phyloP scores from a whole-genome alignment of 2,329 filamentous ascomycete species.

The Penicillium oxalicum region DNA sequence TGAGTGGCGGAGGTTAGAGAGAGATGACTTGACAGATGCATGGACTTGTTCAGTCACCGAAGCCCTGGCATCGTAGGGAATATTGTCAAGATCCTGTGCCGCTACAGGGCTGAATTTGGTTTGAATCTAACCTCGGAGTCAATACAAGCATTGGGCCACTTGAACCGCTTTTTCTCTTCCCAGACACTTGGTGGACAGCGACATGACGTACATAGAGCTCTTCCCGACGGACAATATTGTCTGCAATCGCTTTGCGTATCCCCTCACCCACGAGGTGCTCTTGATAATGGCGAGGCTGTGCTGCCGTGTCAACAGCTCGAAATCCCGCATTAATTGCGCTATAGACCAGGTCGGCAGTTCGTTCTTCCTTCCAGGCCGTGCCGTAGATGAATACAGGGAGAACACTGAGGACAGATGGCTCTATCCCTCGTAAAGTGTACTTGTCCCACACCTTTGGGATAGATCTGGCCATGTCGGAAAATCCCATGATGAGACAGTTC shows the following conservation, averaged over 20 bases:
- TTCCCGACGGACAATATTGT: slow-evolving; percentile 52
- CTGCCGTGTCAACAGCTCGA: slow-evolving; percentile 68
- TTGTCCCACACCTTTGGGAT: slow-evolving; percentile 28
- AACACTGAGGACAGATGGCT: slow-evolving; percentile 18
- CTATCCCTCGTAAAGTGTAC: slow-evolving; percentile 24
- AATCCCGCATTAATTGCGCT: slow-evolving; percentile 64
- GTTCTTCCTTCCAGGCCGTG: slow-evolving; percentile 77
- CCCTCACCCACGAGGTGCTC: slow-evolving; percentile 65
- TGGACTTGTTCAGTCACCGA: slow-evolving; percentile 60
- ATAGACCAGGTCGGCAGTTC: slow-evolving; percentile 61
- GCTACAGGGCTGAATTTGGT: slow-evolving; percentile 70
- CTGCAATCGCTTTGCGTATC: slow-evolving; percentile 55
- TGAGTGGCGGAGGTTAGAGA: slow-evolving; percentile 51
- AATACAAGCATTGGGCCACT: background rate
- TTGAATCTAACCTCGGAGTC: slow-evolving; percentile 54
- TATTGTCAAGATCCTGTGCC: slow-evolving; percentile 55
- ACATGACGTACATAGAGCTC: slow-evolving; percentile 54
- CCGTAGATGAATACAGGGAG: slow-evolving; percentile 60
- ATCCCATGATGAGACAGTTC: background rate
- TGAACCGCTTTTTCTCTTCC: background rate
- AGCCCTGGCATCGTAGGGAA: slow-evolving; percentile 57
- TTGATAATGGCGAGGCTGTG: slow-evolving; percentile 71
- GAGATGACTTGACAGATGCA: slow-evolving; percentile 61
- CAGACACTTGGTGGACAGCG: too few relatives aligned
- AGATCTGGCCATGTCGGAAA: slow-evolving; percentile 16